These are phyloP conservation scores for Mycena vitilis DNA, from an alignment of 768 basidiomycete species.

Conservation along the genomic window DNA sequence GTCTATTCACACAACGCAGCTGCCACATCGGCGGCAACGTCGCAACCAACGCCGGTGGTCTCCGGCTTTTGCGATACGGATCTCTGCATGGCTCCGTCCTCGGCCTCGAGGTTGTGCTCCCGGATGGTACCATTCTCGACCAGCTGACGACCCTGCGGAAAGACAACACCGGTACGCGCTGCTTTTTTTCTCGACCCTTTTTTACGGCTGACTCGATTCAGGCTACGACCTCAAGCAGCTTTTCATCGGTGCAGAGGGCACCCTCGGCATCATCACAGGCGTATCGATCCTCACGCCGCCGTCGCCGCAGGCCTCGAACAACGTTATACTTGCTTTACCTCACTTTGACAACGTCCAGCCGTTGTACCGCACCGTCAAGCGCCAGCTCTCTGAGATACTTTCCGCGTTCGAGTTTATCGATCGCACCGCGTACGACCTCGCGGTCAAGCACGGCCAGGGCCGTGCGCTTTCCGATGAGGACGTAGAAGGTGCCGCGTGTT, in stretches of 20 bases:
- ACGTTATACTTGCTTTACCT: slow-evolving; percentile 90
- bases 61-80: slow-evolving; percentile 93
- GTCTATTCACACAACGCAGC: slow-evolving; percentile 49
- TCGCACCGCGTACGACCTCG: slow-evolving; percentile 83
- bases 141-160: slow-evolving; percentile 92
- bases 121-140: slow-evolving; percentile 92
- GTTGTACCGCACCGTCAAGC: slow-evolving; percentile 84
- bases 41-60: slow-evolving; percentile 97
- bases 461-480: slow-evolving; percentile 81
- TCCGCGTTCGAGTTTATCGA: slow-evolving; percentile 99
- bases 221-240: slow-evolving; percentile 99
- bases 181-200: slow-evolving; percentile 12
- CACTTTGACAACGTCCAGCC: slow-evolving; percentile 89
- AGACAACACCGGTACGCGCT: slow-evolving; percentile 89
- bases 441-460: slow-evolving; percentile 86
- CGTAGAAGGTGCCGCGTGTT: slow-evolving; percentile 83
- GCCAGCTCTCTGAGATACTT: slow-evolving; percentile 91
- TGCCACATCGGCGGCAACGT: slow-evolving; percentile 99
- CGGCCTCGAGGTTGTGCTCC: slow-evolving; percentile 94
- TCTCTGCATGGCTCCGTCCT: slow-evolving; percentile 95
- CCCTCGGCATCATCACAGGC: slow-evolving; percentile 93
- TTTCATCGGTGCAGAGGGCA: slow-evolving; percentile 98
- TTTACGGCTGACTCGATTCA: slow-evolving; percentile 42
- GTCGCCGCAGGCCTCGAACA: slow-evolving; percentile 85
- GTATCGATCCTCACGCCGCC: slow-evolving; percentile 94